Evolutionary conservation across 2,329 filamentous ascomycete species (phyloP), one percentile per base, ranked within the genome.

Genomic region (Arthrobotrys iridis): DNA sequence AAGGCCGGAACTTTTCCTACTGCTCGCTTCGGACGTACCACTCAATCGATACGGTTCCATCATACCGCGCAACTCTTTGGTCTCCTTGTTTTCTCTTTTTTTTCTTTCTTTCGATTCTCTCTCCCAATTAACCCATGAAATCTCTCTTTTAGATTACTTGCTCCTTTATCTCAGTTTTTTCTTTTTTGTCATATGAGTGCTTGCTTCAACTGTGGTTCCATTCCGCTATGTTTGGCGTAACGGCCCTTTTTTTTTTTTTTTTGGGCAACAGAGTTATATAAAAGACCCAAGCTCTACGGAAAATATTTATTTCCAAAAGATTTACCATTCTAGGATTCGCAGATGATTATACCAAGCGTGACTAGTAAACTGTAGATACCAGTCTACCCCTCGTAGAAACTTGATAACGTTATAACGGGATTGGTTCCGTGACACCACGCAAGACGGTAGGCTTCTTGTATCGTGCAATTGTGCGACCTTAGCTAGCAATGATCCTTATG

Each of bases 61-160:
- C 37, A 55, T 35, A 50, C 28, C 28, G 10, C 28, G 28, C 28
- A 33, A 55, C 26, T 43, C n/a, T 33, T 65, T 57, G 11, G 40
- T 6, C 4, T n/a, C 40, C 6, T 20, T 35, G 26, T 30, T 2
- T 28, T 50, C 4, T 13, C 13, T 65, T 26, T 30, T 40, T 43
- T 66, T 50, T 40, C 18, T 40, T 58, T 57, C 3, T 50, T 50
- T 50, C 41, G n/a, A 37, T n/a, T 7, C 7, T n/a, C 20, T 45
- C 5, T n/a, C n/a, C n/a, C n/a, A n/a, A n/a, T n/a, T n/a, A n/a
- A n/a, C n/a, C n/a, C n/a, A n/a, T n/a, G n/a, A n/a, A n/a, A n/a
- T n/a, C n/a, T n/a, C n/a, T n/a, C n/a, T n/a, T n/a, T n/a, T n/a
- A n/a, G n/a, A n/a, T 20, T 35, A 28, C 18, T 2, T 28, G 37